Evolutionary conservation across 805 yeast species (phyloP).

Genomic region (Saccharomyces eubayanus): DNA sequence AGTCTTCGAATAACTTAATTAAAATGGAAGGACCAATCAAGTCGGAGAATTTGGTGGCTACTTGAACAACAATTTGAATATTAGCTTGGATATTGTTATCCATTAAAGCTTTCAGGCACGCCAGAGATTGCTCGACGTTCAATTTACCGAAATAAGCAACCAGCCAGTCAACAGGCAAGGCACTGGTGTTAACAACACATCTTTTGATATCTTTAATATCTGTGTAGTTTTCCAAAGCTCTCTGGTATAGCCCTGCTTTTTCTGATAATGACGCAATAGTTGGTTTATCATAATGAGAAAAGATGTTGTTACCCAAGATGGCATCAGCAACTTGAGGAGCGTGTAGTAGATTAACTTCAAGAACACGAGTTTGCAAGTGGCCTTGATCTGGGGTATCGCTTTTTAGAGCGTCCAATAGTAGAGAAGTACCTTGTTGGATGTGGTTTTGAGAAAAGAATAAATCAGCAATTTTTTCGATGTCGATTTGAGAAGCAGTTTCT

Average conservation of each 20-base stretch:
- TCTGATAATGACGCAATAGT: slow-evolving; percentile 89
- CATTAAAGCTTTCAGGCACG: slow-evolving; percentile 80
- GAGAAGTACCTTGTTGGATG: slow-evolving; percentile 97
- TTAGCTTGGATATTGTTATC: slow-evolving; percentile 73
- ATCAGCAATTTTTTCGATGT: slow-evolving; percentile 82
- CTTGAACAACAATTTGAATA: slow-evolving; percentile 88
- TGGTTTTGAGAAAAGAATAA: slow-evolving; percentile 89
- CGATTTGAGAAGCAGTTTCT: slow-evolving; percentile 49
- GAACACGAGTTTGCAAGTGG: slow-evolving; percentile 85
- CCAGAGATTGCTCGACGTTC: slow-evolving; percentile 86
- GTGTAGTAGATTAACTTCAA: slow-evolving; percentile 85
- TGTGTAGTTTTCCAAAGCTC: slow-evolving; percentile 93
- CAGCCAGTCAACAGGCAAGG: slow-evolving; percentile 88
- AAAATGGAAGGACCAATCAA: slow-evolving; percentile 78
- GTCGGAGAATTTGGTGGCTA: slow-evolving; percentile 93
- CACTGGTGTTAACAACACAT: slow-evolving; percentile 79
- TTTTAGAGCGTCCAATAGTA: slow-evolving; percentile 88
- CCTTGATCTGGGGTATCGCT: slow-evolving; percentile 92
- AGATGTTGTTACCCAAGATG: slow-evolving; percentile 89
- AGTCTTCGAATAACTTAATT: slow-evolving; percentile 88
- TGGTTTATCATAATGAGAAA: slow-evolving; percentile 89
- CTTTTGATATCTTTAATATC: slow-evolving; percentile 93
- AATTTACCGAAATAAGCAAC: slow-evolving; percentile 87
- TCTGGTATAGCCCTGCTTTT: slow-evolving; percentile 89
- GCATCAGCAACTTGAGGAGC: slow-evolving; percentile 99